These are phyloP conservation scores for Theileria orientalis DNA, from an alignment of 169 alveolate genomes.

Conservation along the genomic window DNA sequence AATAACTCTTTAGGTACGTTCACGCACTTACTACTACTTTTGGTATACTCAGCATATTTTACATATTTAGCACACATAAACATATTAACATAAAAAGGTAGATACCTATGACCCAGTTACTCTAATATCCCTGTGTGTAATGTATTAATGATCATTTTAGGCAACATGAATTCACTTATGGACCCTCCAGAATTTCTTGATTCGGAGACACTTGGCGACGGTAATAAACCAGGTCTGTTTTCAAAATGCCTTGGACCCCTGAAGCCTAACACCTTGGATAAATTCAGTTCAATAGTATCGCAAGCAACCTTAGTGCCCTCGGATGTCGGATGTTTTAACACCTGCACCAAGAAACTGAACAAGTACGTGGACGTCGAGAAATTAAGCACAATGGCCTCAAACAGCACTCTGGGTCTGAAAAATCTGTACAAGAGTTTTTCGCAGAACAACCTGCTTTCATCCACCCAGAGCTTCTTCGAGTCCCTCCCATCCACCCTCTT, in stretches of 20 bases:
- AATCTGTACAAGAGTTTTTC: background rate
- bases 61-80: too few relatives aligned
- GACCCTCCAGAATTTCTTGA: conserved; percentile 2
- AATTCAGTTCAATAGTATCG: conserved; percentile 2
- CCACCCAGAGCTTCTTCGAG: conserved; percentile 7
- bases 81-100: too few relatives aligned
- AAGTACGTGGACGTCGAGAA: background rate
- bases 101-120: too few relatives aligned
- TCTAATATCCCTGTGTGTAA: too few relatives aligned
- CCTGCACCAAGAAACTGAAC: conserved; percentile 3
- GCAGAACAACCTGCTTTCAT: background rate
- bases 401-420: background rate
- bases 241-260: background rate
- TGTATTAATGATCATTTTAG: too few relatives aligned
- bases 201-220: background rate
- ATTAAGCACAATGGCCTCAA: background rate
- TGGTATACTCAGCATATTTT: too few relatives aligned
- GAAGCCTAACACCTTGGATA: background rate
- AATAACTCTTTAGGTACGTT: too few relatives aligned
- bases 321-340: background rate
- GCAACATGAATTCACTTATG: background rate
- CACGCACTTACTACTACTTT: too few relatives aligned
- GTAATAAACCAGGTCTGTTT: background rate
- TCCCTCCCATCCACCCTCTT: background rate
- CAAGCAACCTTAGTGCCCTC: background rate